phyloP scores from a whole-genome alignment of 305 asterid species.

The Coffea humblotiana region DNA sequence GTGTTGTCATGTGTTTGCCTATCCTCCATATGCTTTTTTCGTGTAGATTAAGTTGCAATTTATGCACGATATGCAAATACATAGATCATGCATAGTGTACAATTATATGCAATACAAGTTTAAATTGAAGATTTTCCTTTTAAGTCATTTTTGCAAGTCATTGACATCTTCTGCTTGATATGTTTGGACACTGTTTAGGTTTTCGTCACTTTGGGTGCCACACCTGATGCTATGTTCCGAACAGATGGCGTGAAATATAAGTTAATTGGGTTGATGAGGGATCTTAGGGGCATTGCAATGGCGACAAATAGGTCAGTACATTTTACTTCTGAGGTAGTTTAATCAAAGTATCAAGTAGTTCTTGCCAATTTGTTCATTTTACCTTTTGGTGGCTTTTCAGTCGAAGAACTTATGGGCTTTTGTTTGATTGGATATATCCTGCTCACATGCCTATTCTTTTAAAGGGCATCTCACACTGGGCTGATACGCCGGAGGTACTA shows the following conservation, averaged over 20 bases:
- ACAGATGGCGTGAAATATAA: constrained; percentile 83
- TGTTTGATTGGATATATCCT: constrained; percentile 98
- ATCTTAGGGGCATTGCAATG: constrained; percentile 91
- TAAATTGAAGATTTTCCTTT: constrained; percentile 1
- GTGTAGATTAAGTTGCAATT: neutral
- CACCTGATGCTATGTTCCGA: constrained; percentile 79
- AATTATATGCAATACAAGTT: neutral
- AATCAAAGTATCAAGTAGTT: neutral
- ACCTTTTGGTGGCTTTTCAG: constrained; percentile 45
- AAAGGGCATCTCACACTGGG: constrained; percentile 91
- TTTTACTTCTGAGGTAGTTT: neutral
- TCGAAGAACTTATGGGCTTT: constrained; percentile 84
- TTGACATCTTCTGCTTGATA: neutral
- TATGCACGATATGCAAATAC: neutral
- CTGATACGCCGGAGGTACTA: constrained; percentile 88
- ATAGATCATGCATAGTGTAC: neutral
- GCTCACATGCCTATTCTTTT: constrained; percentile 86
- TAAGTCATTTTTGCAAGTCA: constrained; percentile 13
- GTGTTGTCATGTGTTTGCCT: neutral
- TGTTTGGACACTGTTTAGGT: constrained; percentile 45
- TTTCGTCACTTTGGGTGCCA: constrained; percentile 68
- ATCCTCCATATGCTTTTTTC: neutral
- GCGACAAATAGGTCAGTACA: constrained; percentile 81
- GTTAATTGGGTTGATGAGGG: constrained; percentile 95
- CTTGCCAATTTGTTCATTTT: neutral